Evolutionary conservation across 1,284 basidiomycete species (phyloP), one percentile per base, ranked within the genome.

Genomic region (Sphagnurus paluster): DNA sequence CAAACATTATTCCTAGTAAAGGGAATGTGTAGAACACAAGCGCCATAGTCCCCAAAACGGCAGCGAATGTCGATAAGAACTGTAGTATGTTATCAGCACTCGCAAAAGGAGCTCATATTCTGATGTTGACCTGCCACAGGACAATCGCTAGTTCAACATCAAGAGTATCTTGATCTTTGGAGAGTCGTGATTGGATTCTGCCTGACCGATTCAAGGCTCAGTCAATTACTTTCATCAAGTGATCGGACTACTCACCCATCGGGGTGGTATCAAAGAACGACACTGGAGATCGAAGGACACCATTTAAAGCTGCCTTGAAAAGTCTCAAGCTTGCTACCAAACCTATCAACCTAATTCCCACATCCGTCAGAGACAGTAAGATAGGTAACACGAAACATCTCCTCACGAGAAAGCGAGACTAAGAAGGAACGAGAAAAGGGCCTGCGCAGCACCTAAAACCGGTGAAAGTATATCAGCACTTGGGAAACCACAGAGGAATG

Each of bases 251-350:
- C 52, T 66, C 65, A 65, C 90, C 90, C 47, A 87, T 76, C 0
- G 91, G 90, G 0, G 89, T 93, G 0, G 84, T 87, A 55, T 94
- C 91, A 59, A 92, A 93, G 68, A 90, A 92, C 3, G 82, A 75
- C 36, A 86, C 69, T 0, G 89, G 87, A 0, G 88, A 87, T 8
- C 72, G 67, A 17, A 89, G 64, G 7, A 92, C 79, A 16, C 72
- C 72, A 23, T 56, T 65, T 39, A 84, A 68, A 9, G 82, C 79
- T 36, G 66, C 65, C 55, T 70, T 75, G 66, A 88, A 90, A 33
- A 92, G 68, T 16, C 64, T 72, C 50, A 81, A 61, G 54, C 82
- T 82, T 0, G 84, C 84, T 5, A 72, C 68, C 21, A 86, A 66
- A 41, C 72, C 73, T 52, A 77, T 71, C 50, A 85, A 67, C 20